Evolutionary conservation across 208 protist genomes (phyloP), one percentile per base, ranked within the genome.

Genomic region (Vickermania spadyakhi): DNA sequence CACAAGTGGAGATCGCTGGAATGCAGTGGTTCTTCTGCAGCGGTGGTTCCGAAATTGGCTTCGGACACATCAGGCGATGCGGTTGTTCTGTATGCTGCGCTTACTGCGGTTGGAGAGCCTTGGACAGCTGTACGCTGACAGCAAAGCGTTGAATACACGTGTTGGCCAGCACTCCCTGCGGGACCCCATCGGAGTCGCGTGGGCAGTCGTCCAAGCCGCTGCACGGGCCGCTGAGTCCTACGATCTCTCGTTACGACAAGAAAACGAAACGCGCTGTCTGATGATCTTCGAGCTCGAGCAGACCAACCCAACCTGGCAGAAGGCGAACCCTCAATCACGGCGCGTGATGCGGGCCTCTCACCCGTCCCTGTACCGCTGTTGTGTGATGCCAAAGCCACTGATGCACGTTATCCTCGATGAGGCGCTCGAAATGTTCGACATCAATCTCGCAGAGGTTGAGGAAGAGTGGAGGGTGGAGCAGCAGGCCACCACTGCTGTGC

Each of bases 241-340:
- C 60, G 76, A 59, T 22, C 51, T 22, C 4, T 58, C 58, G 3
- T 61, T 84, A 23, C 58, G 56, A 1, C 11, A 23, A 0, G 79
- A 83, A 52, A 90, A 86, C 70, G 64, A 66, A 50, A 77, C 66
- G 25, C 68, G 77, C 3, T 56, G 22, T 21, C 42, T 78, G 14
- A 28, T 76, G 26, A 5, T 51, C 14, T 62, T 82, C 0, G 68
- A 78, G 42, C 53, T 73, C 0, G 21, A 23, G 4, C 31, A 52
- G 13, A 63, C 58, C n/a, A 79, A 55, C 31, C 45, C 28, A 5
- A 56, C 27, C 0, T 60, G 58, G 49, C 64, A 55, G 7, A 2
- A 0, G n/a, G 67, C 77, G 22, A 74, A 64, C 2, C 26, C 52
- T 0, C 28, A 3, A 3, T 31, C 69, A 22, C 63, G 65, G 2